Evolutionary conservation across 768 basidiomycete species (phyloP), one percentile per base, ranked within the genome.

Genomic region (Leccinum pellstonianum): DNA sequence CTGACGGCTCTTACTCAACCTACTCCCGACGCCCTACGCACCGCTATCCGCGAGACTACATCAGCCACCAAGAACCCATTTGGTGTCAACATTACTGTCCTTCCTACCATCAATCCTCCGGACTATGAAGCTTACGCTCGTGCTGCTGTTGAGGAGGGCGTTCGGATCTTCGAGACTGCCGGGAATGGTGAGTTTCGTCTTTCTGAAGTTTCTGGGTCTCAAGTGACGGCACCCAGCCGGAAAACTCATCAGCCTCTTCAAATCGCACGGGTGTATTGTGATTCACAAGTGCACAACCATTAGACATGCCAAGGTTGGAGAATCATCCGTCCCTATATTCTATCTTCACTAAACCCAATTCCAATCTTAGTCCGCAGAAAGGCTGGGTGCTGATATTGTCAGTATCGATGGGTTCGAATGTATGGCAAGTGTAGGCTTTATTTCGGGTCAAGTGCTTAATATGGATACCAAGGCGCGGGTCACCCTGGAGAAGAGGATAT

Each of bases 401-500:
- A 93, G 91, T 63, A 94, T 95, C 29, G 94, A 95, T 59, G 93
- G 94, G 0, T 91, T 95, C 61, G 93, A 95, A 80, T 95, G 93
- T 91, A 60, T 47, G 83, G 57, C 56, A 21, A 56, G 54, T 27
- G 29, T 62, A 6, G 27, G 33, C 25, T 25, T 38, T 38, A 55
- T 43, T 54, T 27, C 25, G 11, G 52, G 5, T 19, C 12, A 41
- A 52, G 56, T 55, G 47, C 53, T 54, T 61, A 62, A 66, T 61
- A 58, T 46, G 15, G 4, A 21, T 52, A 2, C 12, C n/a, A 67
- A 93, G 91, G 92, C 69, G 95, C 93, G 31, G 95, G 95, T 25
- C 93, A 95, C 73, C 93, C 93, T 17, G 95, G 95, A 62, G 95
- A 97, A 69, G 91, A 96, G 47, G 95, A 97, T 69, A 90, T 97